Evolutionary conservation across 805 yeast species (phyloP).

Genomic region (Cyberlindnera suaveolens): DNA sequence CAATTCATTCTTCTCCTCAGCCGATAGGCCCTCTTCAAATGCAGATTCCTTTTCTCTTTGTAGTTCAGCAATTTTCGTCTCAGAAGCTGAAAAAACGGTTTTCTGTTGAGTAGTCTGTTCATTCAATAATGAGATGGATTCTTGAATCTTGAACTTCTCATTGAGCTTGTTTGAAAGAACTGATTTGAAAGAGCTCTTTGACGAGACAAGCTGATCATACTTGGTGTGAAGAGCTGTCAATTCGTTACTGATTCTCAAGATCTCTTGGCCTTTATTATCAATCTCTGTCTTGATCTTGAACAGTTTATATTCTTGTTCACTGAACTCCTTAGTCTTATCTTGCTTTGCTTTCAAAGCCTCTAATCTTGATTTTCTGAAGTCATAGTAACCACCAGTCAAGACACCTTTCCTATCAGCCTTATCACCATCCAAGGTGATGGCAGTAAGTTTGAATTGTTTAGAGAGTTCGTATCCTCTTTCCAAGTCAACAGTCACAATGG

Average conservation of each 20-base stretch:
- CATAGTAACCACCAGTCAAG: conserved; percentile 82
- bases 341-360: conserved; percentile 59
- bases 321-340: conserved; percentile 43
- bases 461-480: conserved; percentile 66
- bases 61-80: conserved; percentile 30
- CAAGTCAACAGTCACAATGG: conserved; percentile 69
- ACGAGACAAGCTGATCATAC: conserved; percentile 37
- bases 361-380: conserved; percentile 58
- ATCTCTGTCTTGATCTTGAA: conserved; percentile 33
- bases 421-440: conserved; percentile 92
- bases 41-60: conserved; percentile 43
- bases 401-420: conserved; percentile 80
- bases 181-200: conserved; percentile 38
- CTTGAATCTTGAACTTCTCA: conserved; percentile 37
- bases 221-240: conserved; percentile 28
- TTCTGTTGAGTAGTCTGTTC: conserved; percentile 6
- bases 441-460: conserved; percentile 50
- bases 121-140: conserved; percentile 29
- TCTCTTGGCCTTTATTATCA: conserved; percentile 40
- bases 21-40: conserved; percentile 47
- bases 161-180: conserved; percentile 36
- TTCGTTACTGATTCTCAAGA: conserved; percentile 44
- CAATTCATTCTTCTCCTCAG: conserved; percentile 41
- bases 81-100: conserved; percentile 16
- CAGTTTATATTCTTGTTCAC: conserved; percentile 34